Conservation (phyloP, 495 filamentous ascomycete species). For the Durotheca rogersii region DNA sequence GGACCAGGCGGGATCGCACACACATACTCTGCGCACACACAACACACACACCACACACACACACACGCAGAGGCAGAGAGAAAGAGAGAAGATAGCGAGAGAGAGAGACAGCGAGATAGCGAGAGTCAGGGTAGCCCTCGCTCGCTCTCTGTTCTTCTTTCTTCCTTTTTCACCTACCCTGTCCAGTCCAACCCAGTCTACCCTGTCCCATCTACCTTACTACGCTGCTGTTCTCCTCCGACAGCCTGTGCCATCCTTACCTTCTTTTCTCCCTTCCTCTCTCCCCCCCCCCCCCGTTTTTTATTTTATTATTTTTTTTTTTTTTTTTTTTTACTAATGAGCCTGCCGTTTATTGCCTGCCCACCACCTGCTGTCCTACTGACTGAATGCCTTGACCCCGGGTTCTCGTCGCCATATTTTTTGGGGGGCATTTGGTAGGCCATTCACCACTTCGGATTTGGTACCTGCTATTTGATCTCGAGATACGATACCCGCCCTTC, state of each 20-base stretch:
- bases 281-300: no score
- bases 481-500: constrained; percentile 24
- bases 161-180: constrained; percentile 4
- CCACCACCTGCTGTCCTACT: constrained; percentile 6
- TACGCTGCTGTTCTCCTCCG: background rate
- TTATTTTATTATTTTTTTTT: constrained; percentile 9
- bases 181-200: constrained; percentile 8
- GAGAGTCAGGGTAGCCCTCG: no score
- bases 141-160: no score
- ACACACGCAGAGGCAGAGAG: no score
- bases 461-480: constrained; percentile 17
- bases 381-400: background rate
- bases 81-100: background rate
- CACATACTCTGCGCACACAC: no score
- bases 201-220: background rate
- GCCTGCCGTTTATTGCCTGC: background rate
- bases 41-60: no score
- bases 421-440: constrained; percentile 10
- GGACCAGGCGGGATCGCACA: no score
- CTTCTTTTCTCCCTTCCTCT: constrained; percentile 5
- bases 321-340: background rate
- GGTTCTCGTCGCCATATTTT: constrained; percentile 8
- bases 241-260: constrained; percentile 3
- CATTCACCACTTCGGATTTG: constrained; percentile 14
- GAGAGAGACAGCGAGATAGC: no score